Conservation (phyloP, 352 stramenopile species). For the Phytophthora cajani region DNA sequence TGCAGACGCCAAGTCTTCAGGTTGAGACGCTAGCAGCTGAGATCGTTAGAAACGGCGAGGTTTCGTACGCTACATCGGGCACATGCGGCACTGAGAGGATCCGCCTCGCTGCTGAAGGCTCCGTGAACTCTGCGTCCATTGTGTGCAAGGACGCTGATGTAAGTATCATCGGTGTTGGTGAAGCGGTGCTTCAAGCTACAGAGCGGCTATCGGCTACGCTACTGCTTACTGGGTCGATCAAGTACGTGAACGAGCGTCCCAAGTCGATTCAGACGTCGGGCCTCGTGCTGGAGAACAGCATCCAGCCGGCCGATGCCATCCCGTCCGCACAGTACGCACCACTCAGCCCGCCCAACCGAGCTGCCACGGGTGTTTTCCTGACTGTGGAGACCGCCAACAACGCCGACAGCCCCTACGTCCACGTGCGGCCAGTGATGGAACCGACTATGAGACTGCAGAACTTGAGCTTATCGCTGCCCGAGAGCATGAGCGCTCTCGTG, state of each 20-base stretch:
- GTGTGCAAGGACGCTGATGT: slow-evolving; percentile 48
- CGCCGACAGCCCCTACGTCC: slow-evolving; percentile 27
- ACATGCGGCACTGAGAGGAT: slow-evolving; percentile 40
- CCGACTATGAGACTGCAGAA: slow-evolving; percentile 22
- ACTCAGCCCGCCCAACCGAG: slow-evolving; percentile 14
- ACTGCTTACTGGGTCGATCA: slow-evolving; percentile 42
- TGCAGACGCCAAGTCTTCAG: slow-evolving; percentile 31
- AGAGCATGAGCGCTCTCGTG: slow-evolving; percentile 36
- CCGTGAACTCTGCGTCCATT: slow-evolving; percentile 48
- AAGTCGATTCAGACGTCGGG: slow-evolving; percentile 39
- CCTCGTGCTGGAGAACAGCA: slow-evolving; percentile 27
- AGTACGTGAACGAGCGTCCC: slow-evolving; percentile 43
- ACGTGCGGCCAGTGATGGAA: slow-evolving; percentile 15
- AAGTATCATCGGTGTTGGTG: slow-evolving; percentile 47
- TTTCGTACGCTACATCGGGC: slow-evolving; percentile 47
- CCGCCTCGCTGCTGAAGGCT: slow-evolving; percentile 39
- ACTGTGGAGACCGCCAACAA: slow-evolving; percentile 31
- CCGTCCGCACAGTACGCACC: slow-evolving; percentile 6
- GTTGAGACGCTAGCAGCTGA: slow-evolving; percentile 24
- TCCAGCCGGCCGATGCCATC: slow-evolving; percentile 19
- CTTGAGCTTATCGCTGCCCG: slow-evolving; percentile 20
- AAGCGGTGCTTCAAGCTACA: slow-evolving; percentile 51
- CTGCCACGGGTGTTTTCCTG: slow-evolving; percentile 22
- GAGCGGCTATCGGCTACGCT: slow-evolving; percentile 37
- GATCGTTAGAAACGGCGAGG: slow-evolving; percentile 41